Evolutionary conservation across 148 eudicot species (phyloP).

Genomic region (Limonium bicolor): DNA sequence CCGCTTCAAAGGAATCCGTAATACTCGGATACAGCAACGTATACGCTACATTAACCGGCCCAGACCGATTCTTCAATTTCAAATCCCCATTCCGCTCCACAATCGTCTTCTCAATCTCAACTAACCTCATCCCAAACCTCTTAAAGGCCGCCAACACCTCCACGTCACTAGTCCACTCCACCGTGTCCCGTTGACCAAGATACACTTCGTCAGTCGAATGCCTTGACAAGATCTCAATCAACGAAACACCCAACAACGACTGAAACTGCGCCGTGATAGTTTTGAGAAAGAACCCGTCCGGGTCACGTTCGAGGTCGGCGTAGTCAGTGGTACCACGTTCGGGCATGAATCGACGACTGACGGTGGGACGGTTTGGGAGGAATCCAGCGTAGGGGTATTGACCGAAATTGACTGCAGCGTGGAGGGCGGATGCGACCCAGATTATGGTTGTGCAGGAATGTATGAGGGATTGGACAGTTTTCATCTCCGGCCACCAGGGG

Average conservation of each 20-base stretch:
- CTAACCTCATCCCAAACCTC: slow-evolving; percentile 18
- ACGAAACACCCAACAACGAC: slow-evolving; percentile 50
- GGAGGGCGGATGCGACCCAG: slow-evolving; percentile 78
- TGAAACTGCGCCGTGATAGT: slow-evolving; percentile 51
- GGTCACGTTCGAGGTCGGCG: slow-evolving; percentile 35
- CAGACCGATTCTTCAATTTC: slow-evolving; percentile 31
- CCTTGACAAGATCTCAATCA: slow-evolving; percentile 49
- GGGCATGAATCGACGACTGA: slow-evolving; percentile 67
- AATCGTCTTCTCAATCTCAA: slow-evolving; percentile 29
- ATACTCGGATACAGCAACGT: slow-evolving; percentile 51
- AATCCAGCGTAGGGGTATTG: slow-evolving; percentile 72
- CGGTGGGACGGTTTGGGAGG: slow-evolving; percentile 61
- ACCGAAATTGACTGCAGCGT: slow-evolving; percentile 75
- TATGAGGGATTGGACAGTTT: slow-evolving; percentile 24
- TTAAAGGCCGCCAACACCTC: slow-evolving; percentile 33
- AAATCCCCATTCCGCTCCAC: slow-evolving; percentile 26
- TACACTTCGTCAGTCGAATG: slow-evolving; percentile 63
- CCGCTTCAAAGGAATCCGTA: slow-evolving; percentile 25
- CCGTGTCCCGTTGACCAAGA: slow-evolving; percentile 49
- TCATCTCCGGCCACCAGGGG: slow-evolving; percentile 60
- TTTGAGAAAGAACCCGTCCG: slow-evolving; percentile 30
- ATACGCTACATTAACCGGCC: slow-evolving; percentile 50
- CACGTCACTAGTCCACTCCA: slow-evolving; percentile 44
- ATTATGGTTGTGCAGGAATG: slow-evolving; percentile 45
- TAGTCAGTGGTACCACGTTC: slow-evolving; percentile 42